These are phyloP conservation scores for Singerocomus inundabilis DNA, from an alignment of 1,284 basidiomycete genomes.

Conservation along the genomic window DNA sequence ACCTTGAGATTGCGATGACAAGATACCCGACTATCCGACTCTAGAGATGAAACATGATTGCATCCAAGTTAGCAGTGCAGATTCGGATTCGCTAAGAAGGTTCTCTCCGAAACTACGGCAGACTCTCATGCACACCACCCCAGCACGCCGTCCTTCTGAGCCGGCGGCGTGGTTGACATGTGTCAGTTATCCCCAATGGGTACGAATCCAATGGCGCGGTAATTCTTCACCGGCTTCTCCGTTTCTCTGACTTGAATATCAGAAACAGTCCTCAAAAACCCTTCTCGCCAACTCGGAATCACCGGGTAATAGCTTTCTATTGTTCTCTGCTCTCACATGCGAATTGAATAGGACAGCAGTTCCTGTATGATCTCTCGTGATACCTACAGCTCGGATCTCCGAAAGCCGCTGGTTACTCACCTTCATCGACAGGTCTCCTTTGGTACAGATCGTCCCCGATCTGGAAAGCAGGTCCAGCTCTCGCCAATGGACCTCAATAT, in stretches of 20 bases:
- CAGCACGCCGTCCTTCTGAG: conserved; percentile 5
- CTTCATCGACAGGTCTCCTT: conserved; percentile 3
- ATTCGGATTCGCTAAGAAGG: conserved; percentile 7
- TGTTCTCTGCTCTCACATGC: not conserved
- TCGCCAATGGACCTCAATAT: conserved; percentile 15
- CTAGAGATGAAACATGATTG: not conserved
- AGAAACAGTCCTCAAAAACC: not conserved
- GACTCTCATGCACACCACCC: not conserved
- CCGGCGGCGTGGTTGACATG: conserved; percentile 19
- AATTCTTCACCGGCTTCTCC: not conserved
- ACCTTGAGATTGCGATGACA: not conserved
- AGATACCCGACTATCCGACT: not conserved
- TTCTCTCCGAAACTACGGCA: no score
- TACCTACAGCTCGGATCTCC: conserved; percentile 5
- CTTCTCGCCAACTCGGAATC: not conserved
- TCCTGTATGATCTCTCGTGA: not conserved
- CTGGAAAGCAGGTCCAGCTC: conserved; percentile 5
- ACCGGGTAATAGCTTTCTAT: not conserved
- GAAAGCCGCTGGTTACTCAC: not conserved
- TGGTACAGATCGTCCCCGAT: conserved; percentile 10
- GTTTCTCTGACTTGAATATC: not conserved
- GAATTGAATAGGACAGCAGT: not conserved
- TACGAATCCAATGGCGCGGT: conserved; percentile 1
- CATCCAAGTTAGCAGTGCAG: not conserved
- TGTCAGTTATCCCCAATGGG: conserved; percentile 17